Base-by-base conservation (phyloP, 805 yeast genomes). In the Starmerella bombicola region DNA sequence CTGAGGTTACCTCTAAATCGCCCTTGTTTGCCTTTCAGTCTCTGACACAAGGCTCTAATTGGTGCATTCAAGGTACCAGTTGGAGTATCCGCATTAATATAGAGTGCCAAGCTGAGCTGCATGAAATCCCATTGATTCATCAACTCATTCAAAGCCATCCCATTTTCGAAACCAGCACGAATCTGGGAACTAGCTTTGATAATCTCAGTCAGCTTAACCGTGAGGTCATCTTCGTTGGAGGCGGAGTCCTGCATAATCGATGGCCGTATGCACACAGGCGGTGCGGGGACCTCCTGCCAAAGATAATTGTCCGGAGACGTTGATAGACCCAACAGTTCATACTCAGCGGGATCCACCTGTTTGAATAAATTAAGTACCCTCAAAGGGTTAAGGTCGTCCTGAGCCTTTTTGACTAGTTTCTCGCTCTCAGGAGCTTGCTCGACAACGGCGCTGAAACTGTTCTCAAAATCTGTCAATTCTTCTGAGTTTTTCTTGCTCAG, bases 121-220 rank as follows among this genome's bases (percentile, higher is more conserved):
- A 91, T 64, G 58, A 83, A 91, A 57, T 91, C 99, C 99, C 99
- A 91, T 57, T 91, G 98, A 56, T 88, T 97, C 95, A 91, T 86
- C 62, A 91, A 69, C 54, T 83, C 83, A 49, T 84, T 82, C 55
- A 93, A 78, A 13, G 95, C 76, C 47, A 88, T 82, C 44, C 98
- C 98, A 58, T 85, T 88, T 48, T 86, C 94, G 38, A 91, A 74
- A 45, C 96, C 98, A 0, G 95, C 94, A 50, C 84, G 73, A 53
- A 91, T 91, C 64, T 86, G 69, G 4, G 94, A 79, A n/a, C 91
- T 79, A 1, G 95, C 84, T 93, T 94, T 88, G 21, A 86, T 97
- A 47, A 91, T 83, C 63, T 91, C 99, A 0, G 97, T 84, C 43
- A 91, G 67, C 58, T 91, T 91, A 24, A 86, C 95, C 0, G 99